Percentiles rank a stretch among this genome's conserved stretches.
These are phyloP conservation scores for Candolleomyces aberdarensis DNA, from an alignment of 768 basidiomycete species.

Conservation along the genomic window DNA sequence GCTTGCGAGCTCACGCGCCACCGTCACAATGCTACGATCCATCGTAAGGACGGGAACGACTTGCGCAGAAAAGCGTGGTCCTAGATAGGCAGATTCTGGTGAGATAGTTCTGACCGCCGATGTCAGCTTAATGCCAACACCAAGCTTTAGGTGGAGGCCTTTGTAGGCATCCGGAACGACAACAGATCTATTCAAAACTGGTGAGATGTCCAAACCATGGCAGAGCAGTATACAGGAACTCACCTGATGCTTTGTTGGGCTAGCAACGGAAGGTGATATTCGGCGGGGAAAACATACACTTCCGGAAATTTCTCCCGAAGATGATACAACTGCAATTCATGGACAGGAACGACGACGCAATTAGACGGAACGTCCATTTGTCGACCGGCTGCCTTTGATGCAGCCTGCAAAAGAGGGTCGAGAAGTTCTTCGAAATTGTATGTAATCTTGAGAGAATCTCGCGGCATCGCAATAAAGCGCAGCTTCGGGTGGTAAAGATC, in stretches of 20 bases:
- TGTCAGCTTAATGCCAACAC: conserved; percentile 54
- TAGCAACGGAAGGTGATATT: conserved; percentile 39
- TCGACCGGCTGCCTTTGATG: conserved; percentile 34
- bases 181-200: conserved; percentile 40
- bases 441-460: conserved; percentile 40
- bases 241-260: conserved; percentile 58
- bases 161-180: conserved; percentile 44
- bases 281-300: conserved; percentile 38
- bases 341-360: conserved; percentile 46
- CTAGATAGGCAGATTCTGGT: conserved; percentile 54
- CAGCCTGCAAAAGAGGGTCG: conserved; percentile 38
- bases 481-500: conserved; percentile 49
- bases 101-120: conserved; percentile 58
- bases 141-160: conserved; percentile 51
- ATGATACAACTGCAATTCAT: conserved; percentile 51
- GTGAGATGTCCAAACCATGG: not conserved
- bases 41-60: conserved; percentile 48
- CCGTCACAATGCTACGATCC: conserved; percentile 47
- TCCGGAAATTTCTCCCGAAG: conserved; percentile 49
- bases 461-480: conserved; percentile 45
- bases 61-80: conserved; percentile 51
- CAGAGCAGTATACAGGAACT: not conserved
- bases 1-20: conserved; percentile 54
- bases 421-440: conserved; percentile 47
- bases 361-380: conserved; percentile 30